Conservation (phyloP, 2,329 filamentous ascomycete genomes). For the Epichloe sylvatica region DNA sequence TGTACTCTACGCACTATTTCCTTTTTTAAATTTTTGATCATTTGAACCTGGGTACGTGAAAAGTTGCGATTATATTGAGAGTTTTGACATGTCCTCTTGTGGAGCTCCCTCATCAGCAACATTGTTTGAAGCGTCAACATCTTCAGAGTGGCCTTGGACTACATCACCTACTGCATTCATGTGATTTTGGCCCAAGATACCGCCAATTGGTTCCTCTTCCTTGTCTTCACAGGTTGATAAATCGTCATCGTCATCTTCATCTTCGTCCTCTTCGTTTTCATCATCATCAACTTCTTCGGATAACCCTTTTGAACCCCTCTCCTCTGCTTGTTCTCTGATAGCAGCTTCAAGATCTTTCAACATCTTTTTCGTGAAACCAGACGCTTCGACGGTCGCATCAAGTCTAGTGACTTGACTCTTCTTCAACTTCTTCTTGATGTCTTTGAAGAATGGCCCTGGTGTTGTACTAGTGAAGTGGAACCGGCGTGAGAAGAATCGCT, state of each 20-base stretch:
- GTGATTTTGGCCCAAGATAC: neutral
- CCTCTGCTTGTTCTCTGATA: conserved; percentile 60
- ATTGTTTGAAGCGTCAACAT: neutral
- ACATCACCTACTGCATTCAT: neutral
- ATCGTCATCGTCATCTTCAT: conserved; percentile 3
- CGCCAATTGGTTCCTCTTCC: neutral
- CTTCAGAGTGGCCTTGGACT: neutral
- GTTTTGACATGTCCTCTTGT: conserved; percentile 16
- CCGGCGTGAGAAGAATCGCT: conserved; percentile 78
- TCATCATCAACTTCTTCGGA: conserved; percentile 13
- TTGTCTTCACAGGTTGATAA: conserved; percentile 3
- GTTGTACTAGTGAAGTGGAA: conserved; percentile 78
- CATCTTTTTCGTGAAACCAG: conserved; percentile 95
- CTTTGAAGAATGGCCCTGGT: conserved; percentile 71
- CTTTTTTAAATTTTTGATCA: neutral
- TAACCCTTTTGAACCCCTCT: conserved; percentile 21
- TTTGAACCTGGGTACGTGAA: conserved; percentile 10
- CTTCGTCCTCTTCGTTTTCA: conserved; percentile 14
- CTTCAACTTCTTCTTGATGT: conserved; percentile 62
- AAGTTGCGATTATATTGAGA: conserved; percentile 13
- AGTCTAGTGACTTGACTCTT: conserved; percentile 54
- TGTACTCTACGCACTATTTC: neutral
- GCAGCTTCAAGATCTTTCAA: conserved; percentile 84
- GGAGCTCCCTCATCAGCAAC: conserved; percentile 6
- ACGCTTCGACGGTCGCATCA: conserved; percentile 81